These are phyloP conservation scores for Maudiozyma pseudohumilis DNA, from an alignment of 805 yeast species.

Conservation along the genomic window DNA sequence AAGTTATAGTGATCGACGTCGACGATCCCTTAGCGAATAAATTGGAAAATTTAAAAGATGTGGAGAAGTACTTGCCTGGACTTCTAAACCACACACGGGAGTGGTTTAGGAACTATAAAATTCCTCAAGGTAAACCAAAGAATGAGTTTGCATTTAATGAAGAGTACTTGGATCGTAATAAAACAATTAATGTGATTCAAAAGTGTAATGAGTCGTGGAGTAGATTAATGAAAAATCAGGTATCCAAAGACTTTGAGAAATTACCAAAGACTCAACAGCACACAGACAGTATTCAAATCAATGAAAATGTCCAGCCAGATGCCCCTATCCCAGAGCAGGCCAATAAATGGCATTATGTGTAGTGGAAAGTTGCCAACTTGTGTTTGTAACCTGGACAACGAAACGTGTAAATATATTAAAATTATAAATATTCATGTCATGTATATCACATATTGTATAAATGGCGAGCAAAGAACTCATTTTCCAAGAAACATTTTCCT, in stretches of 20 bases:
- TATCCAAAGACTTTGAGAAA: constrained; percentile 12
- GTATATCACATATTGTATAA: not conserved
- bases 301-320: constrained; percentile 20
- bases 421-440: not conserved
- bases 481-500: constrained; percentile 28
- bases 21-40: constrained; percentile 55
- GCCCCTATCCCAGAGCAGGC: constrained; percentile 34
- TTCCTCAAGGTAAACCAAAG: constrained; percentile 71
- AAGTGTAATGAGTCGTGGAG: constrained; percentile 68
- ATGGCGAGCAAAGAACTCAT: constrained; percentile 1
- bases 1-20: constrained; percentile 60
- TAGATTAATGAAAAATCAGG: constrained; percentile 35
- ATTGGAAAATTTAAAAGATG: constrained; percentile 57
- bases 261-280: constrained; percentile 40
- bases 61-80: constrained; percentile 60
- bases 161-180: constrained; percentile 45
- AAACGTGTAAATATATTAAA: not conserved
- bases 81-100: constrained; percentile 53
- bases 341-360: constrained; percentile 28
- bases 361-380: not conserved
- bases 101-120: constrained; percentile 80
- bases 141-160: constrained; percentile 72
- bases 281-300: constrained; percentile 36
- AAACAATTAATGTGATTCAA: constrained; percentile 49
- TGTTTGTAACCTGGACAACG: not conserved